phyloP scores from a whole-genome alignment of 306 rosid genomes.

The Gleditsia sinensis region DNA sequence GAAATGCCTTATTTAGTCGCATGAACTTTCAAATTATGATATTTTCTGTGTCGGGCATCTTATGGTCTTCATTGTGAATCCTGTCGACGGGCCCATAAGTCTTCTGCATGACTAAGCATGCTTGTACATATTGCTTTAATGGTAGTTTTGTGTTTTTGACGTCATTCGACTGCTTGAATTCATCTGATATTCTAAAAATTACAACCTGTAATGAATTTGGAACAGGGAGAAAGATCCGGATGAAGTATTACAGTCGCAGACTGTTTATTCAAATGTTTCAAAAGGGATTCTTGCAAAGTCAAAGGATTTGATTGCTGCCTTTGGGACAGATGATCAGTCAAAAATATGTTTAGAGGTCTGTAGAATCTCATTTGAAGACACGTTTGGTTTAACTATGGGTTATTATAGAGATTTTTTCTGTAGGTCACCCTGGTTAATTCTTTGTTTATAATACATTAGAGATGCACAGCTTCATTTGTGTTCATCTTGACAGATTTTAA shows the following conservation, averaged over 20 bases:
- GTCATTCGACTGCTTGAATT: not conserved
- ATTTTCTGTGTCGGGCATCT: not conserved
- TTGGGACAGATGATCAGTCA: conserved; percentile 79
- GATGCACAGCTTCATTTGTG: not conserved
- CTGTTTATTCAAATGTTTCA: conserved; percentile 84
- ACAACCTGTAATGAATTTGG: not conserved
- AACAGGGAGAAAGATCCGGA: conserved; percentile 89
- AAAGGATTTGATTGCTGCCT: conserved; percentile 75
- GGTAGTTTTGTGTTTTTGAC: not conserved
- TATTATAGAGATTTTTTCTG: not conserved
- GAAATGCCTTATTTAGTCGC: not conserved
- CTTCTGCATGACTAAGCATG: no score
- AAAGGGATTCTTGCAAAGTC: conserved; percentile 96
- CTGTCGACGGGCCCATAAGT: not conserved
- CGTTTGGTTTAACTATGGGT: not conserved
- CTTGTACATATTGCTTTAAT: not conserved
- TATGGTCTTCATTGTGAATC: not conserved
- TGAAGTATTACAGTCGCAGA: conserved; percentile 91
- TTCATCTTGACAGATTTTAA: conserved; percentile 55
- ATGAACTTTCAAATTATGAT: not conserved
- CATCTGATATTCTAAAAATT: not conserved
- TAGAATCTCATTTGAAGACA: not conserved
- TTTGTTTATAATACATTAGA: not conserved
- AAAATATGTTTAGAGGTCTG: conserved; percentile 80
- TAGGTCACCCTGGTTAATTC: not conserved